Evolutionary conservation across 2,329 filamentous ascomycete genomes (phyloP).

Genomic region (Ophiocordyceps camponoti-floridani): DNA sequence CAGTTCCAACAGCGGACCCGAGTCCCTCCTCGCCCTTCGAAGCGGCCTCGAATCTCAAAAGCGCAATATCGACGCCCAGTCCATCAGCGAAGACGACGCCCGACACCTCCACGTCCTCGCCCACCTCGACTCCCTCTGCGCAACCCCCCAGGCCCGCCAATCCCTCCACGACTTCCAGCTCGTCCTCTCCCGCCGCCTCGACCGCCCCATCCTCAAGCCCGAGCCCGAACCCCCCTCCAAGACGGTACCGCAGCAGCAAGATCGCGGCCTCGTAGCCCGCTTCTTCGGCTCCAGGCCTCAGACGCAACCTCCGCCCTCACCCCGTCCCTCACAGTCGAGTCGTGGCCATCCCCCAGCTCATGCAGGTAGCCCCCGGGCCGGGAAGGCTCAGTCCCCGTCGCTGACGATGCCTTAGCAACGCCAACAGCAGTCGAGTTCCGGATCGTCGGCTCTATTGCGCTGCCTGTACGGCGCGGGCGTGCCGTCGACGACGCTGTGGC

Average conservation of each 20-base stretch:
- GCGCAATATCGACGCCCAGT: slow-evolving; percentile 3
- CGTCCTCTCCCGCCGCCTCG: slow-evolving; percentile 22
- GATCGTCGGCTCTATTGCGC: not conserved
- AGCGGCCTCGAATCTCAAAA: slow-evolving; percentile 23
- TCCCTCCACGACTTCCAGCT: slow-evolving; percentile 31
- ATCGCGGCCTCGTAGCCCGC: slow-evolving; percentile 9
- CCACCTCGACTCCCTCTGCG: slow-evolving; percentile 27
- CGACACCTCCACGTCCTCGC: slow-evolving; percentile 24
- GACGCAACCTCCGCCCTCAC: too few relatives aligned
- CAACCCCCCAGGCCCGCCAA: slow-evolving; percentile 25
- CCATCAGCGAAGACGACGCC: slow-evolving; percentile 17
- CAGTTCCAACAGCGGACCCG: not conserved
- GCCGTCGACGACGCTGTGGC: slow-evolving; percentile 1
- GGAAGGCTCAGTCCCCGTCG: not conserved
- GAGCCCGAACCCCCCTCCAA: slow-evolving; percentile 9
- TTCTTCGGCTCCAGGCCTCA: slow-evolving; percentile 7
- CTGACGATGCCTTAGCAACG: not conserved
- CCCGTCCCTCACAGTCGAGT: not conserved
- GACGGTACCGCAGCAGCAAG: slow-evolving; percentile 9
- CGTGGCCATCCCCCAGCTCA: not conserved
- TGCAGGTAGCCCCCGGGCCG: not conserved
- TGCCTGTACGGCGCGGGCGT: slow-evolving; percentile 1
- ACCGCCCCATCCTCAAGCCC: slow-evolving; percentile 22
- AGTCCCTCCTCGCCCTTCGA: slow-evolving; percentile 21
- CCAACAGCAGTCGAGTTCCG: not conserved